Percentiles rank a stretch among this genome's conserved stretches.
Evolutionary conservation across 2,329 filamentous ascomycete species (phyloP).

Genomic region (Blumeriella jaapii): DNA sequence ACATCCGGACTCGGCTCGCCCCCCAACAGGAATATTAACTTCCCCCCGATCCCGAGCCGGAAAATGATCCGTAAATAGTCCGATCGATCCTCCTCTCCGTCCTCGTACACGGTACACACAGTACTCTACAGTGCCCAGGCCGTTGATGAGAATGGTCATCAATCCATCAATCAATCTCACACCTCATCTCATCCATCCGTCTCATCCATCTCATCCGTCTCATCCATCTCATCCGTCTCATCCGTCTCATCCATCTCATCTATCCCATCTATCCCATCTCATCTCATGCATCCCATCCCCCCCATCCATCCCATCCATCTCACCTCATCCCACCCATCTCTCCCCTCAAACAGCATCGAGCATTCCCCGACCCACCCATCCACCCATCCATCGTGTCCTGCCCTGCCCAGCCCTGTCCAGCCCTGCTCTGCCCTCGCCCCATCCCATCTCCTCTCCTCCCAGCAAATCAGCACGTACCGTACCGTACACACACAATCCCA

Average conservation of each 20-base stretch:
- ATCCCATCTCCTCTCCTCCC: not conserved
- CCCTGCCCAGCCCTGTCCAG: not conserved
- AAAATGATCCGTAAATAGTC: too few relatives aligned
- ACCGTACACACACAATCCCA: too few relatives aligned
- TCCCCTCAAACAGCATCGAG: not conserved
- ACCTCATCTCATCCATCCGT: too few relatives aligned
- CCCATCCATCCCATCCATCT: not conserved
- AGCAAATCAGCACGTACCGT: not conserved
- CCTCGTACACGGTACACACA: too few relatives aligned
- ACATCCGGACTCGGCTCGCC: too few relatives aligned
- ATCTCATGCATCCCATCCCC: not conserved
- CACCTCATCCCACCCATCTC: not conserved
- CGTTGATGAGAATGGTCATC: conserved; percentile 3
- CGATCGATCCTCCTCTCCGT: too few relatives aligned
- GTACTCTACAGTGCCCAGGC: too few relatives aligned
- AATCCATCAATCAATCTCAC: conserved; percentile 4
- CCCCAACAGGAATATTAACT: too few relatives aligned
- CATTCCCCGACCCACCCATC: not conserved
- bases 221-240: not conserved
- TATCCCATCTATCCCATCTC: not conserved
- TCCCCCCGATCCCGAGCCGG: too few relatives aligned
- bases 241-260: not conserved
- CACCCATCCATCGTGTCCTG: not conserved
- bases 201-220: too few relatives aligned
- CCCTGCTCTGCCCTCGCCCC: not conserved